These are phyloP conservation scores for Lactarius vividus DNA, from an alignment of 768 basidiomycete species.

Conservation along the genomic window DNA sequence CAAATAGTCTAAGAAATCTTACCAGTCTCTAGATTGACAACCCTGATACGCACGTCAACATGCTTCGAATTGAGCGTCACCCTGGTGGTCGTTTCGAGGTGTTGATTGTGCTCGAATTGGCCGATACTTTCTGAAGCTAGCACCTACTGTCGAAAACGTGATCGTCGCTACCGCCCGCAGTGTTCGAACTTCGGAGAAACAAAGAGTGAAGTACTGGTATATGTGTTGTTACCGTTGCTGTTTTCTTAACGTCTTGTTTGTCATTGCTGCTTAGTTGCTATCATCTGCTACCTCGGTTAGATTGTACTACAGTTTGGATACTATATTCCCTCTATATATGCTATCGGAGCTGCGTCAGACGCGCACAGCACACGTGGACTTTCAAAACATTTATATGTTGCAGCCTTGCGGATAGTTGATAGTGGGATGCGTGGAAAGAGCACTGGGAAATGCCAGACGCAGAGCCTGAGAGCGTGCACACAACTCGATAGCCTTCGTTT, in stretches of 20 bases:
- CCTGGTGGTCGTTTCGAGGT: background rate
- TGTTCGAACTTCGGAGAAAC: background rate
- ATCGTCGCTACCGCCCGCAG: background rate
- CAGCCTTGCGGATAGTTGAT: too few species aligned
- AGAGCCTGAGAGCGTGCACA: too few species aligned
- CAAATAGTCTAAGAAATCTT: background rate
- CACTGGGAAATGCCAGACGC: too few species aligned
- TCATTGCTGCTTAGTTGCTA: background rate
- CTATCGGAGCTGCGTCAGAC: too few species aligned
- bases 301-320: too few species aligned
- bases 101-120: slow-evolving; percentile 1
- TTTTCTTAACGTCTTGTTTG: background rate
- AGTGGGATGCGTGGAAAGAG: too few species aligned
- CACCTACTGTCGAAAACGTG: background rate
- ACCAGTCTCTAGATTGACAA: background rate
- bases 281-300: background rate
- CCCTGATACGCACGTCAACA: background rate
- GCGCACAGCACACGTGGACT: too few species aligned
- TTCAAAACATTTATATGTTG: too few species aligned
- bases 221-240: background rate
- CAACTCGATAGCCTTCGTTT: too few species aligned
- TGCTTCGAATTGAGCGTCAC: background rate
- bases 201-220: background rate
- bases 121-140: background rate
- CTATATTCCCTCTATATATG: too few species aligned